Conservation (phyloP, 2,329 filamentous ascomycete species). For the Aphanocladium album region DNA sequence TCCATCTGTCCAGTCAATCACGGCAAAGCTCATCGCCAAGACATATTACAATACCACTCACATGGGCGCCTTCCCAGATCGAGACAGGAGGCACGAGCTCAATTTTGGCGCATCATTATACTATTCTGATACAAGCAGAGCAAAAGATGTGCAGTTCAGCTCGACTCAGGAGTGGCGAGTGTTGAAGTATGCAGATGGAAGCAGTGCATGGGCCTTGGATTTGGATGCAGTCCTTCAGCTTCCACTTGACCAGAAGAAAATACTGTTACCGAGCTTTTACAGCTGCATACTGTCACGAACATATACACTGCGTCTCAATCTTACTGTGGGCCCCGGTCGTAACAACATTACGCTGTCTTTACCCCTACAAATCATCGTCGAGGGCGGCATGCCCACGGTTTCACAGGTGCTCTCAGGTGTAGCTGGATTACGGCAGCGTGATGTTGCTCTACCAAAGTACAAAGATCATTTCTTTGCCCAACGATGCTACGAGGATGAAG, state of each 20-base stretch:
- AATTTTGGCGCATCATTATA: neutral
- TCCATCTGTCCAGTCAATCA: neutral
- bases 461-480: neutral
- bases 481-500: neutral
- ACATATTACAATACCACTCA: constrained; percentile 3
- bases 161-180: neutral
- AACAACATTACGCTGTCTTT: neutral
- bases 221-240: neutral
- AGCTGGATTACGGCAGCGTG: neutral
- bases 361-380: neutral
- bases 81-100: neutral
- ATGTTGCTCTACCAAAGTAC: neutral
- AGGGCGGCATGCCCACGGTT: neutral
- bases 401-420: neutral
- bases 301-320: neutral
- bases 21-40: constrained; percentile 3
- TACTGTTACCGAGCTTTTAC: constrained; percentile 1
- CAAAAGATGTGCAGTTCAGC: neutral
- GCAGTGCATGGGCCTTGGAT: neutral
- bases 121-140: neutral
- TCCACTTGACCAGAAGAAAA: neutral
- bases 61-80: constrained; percentile 6
- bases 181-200: neutral
- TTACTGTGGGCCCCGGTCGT: neutral
- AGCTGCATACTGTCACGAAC: constrained; percentile 9